Evolutionary conservation across 768 basidiomycete species (phyloP), one percentile per base, ranked within the genome.

Genomic region (Pleurotus tuoliensis): DNA sequence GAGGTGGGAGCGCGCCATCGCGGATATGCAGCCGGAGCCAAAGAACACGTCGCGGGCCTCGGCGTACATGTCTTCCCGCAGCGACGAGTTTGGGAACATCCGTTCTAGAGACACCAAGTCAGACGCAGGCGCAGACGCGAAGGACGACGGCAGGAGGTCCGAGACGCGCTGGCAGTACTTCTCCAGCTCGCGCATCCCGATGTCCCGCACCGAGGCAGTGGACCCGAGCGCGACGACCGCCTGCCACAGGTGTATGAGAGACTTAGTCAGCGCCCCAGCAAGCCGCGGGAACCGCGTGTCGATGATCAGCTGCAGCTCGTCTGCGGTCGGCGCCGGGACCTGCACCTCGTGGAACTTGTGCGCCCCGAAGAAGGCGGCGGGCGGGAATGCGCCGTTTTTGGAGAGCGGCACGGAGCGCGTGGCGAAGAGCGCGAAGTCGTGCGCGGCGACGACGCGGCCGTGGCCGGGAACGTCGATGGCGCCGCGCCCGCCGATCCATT

Each of bases 21-120:
- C 60, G 1, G 84, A 86, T 48, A 79, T 75, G 4, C 75, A 69
- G 13, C 83, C 82, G 22, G 84, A 79, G 38, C 92, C 92, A 61
- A 97, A 92, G 73, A 99, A 98, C 20, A 96, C 83, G 67, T 98
- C 97, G 16, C 88, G 80, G 0, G 92, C 91, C 65, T 94, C 91
- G 41, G 92, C 75, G 63, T 87, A 94, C 27, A 98, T 83, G 52
- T 94, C 92, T 69, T 98, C 95, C 41, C 94, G 85, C 1, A 95
- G 66, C 0, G 80, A 71, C 3, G 88, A 83, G 65, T 93, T 92
- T 3, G 87, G 74, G 62, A 93, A 84, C 45, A 87, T 63, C 2
- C 69, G 69, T 18, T 56, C 58, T 49, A 73, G 71, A 6, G 58
- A 18, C 53, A 69, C 67, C 2, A 22, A 16, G 50, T 80, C 76